phyloP scores from a whole-genome alignment of 2,329 filamentous ascomycete species.

The Microascus cirrosus region DNA sequence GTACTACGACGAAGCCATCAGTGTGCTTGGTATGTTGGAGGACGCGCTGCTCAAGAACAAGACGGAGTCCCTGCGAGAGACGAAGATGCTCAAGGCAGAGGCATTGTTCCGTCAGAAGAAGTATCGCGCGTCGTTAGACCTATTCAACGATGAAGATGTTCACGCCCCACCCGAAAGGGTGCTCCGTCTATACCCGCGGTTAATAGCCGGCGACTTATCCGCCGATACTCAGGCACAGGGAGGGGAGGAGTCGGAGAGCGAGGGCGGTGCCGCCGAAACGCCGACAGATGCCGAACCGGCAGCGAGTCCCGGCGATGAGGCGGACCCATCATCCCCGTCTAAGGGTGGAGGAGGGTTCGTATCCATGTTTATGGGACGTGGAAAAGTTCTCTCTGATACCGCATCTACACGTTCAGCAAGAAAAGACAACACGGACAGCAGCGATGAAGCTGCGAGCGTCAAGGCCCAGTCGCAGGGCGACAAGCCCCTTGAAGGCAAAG shows the following conservation, averaged over 20 bases:
- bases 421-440: slow-evolving; percentile 35
- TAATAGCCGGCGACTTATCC: slow-evolving; percentile 75
- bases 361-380: slow-evolving; percentile 38
- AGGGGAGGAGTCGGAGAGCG: slow-evolving; percentile 31
- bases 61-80: slow-evolving; percentile 64
- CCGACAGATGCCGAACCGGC: not conserved
- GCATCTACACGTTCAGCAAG: slow-evolving; percentile 50
- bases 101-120: slow-evolving; percentile 70
- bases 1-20: slow-evolving; percentile 84
- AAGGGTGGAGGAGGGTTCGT: slow-evolving; percentile 27
- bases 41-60: slow-evolving; percentile 84
- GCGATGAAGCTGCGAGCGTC: slow-evolving; percentile 41
- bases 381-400: slow-evolving; percentile 37
- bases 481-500: slow-evolving; percentile 60
- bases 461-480: slow-evolving; percentile 35
- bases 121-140: slow-evolving; percentile 75
- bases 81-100: slow-evolving; percentile 88
- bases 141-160: slow-evolving; percentile 77
- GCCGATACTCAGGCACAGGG: slow-evolving; percentile 30
- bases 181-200: slow-evolving; percentile 69
- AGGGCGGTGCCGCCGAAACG: slow-evolving; percentile 15
- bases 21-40: slow-evolving; percentile 78
- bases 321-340: not conserved
- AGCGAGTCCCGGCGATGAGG: not conserved
- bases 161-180: slow-evolving; percentile 84